Evolutionary conservation across 176 grass and related monocot genomes (phyloP).

Genomic region (maize (Zea mays)): DNA sequence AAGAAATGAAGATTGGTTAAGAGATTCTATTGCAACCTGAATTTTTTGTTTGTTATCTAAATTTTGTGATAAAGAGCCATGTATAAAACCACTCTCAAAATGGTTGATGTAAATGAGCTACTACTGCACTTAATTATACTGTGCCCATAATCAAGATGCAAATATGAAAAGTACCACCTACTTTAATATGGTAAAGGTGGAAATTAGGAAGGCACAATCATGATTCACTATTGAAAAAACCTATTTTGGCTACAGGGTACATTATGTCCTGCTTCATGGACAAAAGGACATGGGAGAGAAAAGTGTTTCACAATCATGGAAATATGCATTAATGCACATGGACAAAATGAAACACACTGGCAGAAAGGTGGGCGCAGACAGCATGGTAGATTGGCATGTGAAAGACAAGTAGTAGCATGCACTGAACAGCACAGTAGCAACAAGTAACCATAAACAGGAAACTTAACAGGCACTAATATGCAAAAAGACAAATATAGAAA

Average conservation of each 20-base stretch:
- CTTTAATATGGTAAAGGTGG: slow-evolving; percentile 30
- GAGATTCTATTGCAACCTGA: background rate
- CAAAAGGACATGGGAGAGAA: slow-evolving; percentile 30
- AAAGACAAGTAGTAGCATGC: slow-evolving; percentile 33
- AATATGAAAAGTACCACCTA: slow-evolving; percentile 19
- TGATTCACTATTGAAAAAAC: slow-evolving; percentile 17
- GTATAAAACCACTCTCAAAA: slow-evolving; percentile 16
- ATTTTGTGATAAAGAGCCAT: background rate
- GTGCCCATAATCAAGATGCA: slow-evolving; percentile 19
- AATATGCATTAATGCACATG: slow-evolving; percentile 43
- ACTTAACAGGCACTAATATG: slow-evolving; percentile 21
- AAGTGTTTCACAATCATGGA: slow-evolving; percentile 33
- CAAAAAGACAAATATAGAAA: slow-evolving; percentile 21
- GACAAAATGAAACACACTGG: slow-evolving; percentile 28
- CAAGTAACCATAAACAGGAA: slow-evolving; percentile 27
- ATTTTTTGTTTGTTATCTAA: background rate
- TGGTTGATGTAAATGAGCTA: background rate
- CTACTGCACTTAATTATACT: slow-evolving; percentile 13
- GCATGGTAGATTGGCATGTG: slow-evolving; percentile 46
- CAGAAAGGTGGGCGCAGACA: slow-evolving; percentile 26
- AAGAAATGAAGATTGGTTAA: background rate
- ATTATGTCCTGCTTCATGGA: slow-evolving; percentile 33
- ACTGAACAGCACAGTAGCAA: slow-evolving; percentile 19
- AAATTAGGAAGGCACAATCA: slow-evolving; percentile 8
- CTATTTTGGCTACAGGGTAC: slow-evolving; percentile 14